Conservation (phyloP, 2,329 filamentous ascomycete species). For the Calonectria pseudoturangicola region DNA sequence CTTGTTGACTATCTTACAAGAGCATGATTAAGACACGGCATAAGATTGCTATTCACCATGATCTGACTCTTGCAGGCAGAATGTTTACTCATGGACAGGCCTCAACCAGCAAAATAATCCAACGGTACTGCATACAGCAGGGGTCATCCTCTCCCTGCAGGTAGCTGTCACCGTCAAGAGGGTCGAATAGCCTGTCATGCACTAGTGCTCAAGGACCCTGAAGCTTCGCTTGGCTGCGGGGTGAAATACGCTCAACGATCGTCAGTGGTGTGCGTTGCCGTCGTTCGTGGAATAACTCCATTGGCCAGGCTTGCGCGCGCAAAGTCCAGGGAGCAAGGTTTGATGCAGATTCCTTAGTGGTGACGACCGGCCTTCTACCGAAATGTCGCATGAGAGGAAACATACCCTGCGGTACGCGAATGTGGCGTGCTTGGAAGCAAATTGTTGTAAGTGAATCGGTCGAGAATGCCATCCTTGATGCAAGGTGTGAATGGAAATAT, state of each 20-base stretch:
- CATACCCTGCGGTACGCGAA: slow-evolving; percentile 1
- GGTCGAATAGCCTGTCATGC: slow-evolving; percentile 38
- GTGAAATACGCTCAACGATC: slow-evolving; percentile 23
- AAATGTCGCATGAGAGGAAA: slow-evolving; percentile 39
- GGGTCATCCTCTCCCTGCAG: slow-evolving; percentile 38
- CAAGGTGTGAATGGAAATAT: slow-evolving; percentile 19
- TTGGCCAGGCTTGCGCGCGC: slow-evolving; percentile 31
- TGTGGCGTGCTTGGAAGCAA: slow-evolving; percentile 35
- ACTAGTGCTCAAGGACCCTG: slow-evolving; percentile 28
- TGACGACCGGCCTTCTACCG: slow-evolving; percentile 28
- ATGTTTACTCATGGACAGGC: not conserved
- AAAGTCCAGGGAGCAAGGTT: slow-evolving; percentile 27
- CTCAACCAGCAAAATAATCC: not conserved
- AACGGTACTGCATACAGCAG: slow-evolving; percentile 33
- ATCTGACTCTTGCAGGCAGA: not conserved
- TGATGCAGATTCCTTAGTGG: slow-evolving; percentile 23
- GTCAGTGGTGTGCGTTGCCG: slow-evolving; percentile 36
- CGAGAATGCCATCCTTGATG: not conserved
- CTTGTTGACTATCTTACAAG: not conserved
- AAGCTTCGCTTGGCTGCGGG: slow-evolving; percentile 31
- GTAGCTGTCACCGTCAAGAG: slow-evolving; percentile 22
- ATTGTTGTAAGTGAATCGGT: slow-evolving; percentile 8
- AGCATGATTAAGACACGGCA: not conserved
- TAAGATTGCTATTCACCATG: slow-evolving; percentile 2
- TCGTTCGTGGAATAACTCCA: slow-evolving; percentile 40